Conservation (phyloP, 2,329 filamentous ascomycete species). For the Monilinia polystroma region DNA sequence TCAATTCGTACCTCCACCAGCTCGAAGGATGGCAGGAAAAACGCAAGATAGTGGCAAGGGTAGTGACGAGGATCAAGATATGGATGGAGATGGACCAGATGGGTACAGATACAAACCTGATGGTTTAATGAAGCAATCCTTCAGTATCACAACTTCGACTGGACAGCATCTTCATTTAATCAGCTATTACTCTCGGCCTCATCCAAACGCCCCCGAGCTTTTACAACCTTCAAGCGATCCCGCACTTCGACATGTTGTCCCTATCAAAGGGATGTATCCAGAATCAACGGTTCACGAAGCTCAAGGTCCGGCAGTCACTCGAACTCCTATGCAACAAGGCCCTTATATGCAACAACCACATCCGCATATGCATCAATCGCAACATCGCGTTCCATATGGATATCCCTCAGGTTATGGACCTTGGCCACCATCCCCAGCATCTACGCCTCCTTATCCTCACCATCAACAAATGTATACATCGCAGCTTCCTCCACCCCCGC, state of each 20-base stretch:
- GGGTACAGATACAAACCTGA: constrained; percentile 95
- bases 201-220: constrained; percentile 69
- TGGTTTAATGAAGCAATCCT: constrained; percentile 98
- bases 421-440: constrained; percentile 57
- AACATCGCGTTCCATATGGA: constrained; percentile 42
- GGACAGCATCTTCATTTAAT: constrained; percentile 95
- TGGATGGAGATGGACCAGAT: constrained; percentile 71
- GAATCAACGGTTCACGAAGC: constrained; percentile 91
- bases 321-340: constrained; percentile 63
- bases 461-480: constrained; percentile 43
- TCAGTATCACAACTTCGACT: constrained; percentile 92
- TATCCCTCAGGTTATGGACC: constrained; percentile 43
- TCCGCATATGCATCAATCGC: constrained; percentile 43
- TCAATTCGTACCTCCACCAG: constrained; percentile 59
- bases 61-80: constrained; percentile 78
- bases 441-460: constrained; percentile 51
- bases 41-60: constrained; percentile 79
- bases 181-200: constrained; percentile 88
- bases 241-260: constrained; percentile 75
- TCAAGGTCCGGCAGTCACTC: constrained; percentile 76
- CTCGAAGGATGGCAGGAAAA: constrained; percentile 63
- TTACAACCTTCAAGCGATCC: constrained; percentile 81
- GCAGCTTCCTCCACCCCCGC: constrained; percentile 42
- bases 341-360: constrained; percentile 45
- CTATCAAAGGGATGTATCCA: constrained; percentile 93